Base-by-base conservation (phyloP, 1,284 basidiomycete genomes). In the Cutaneotrichosporon cavernicola region DNA sequence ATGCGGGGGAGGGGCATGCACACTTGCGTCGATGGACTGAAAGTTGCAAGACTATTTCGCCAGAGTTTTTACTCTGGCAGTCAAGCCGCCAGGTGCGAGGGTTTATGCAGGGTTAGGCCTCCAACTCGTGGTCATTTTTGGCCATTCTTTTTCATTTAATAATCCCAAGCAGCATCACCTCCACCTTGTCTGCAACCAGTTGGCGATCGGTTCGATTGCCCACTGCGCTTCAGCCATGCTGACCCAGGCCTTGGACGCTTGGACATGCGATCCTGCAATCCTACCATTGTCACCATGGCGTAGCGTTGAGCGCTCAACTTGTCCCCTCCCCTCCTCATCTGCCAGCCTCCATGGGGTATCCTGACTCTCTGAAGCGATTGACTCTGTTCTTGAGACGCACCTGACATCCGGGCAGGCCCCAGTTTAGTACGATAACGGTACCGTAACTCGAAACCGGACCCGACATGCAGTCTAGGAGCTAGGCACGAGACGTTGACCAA, bases 1-100 rank as follows among this genome's bases (percentile, higher is more conserved):
- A 38, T 56, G 36, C 52, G 32, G 32, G 55, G 38, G 21, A 56
- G 55, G 55, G 55, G 55, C 55, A 56, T 56, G 55, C 55, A 56
- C 55, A 32, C 40, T 43, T 43, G 40, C 40, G 40, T 43, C 14
- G 40, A 43, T 43, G 40, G 14, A 43, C 40, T 13, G 40, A 43
- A 43, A 43, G 40, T 43, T 16, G 14, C 40, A 43, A 43, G 11
- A 43, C 40, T 5, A 6, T 43, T 18, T 18, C 14, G 40, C 40
- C 38, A 40, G 40, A 43, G 40, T 43, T 43, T 43, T 43, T 43
- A 43, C 40, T 2, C 10, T 13, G 40, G 2, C 40, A 43, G 40
- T 13, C 11, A 14, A 43, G 34, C 34, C 1, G 5, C 34, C 11
- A 16, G 14, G 40, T 13, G 9, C 40, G 40, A 43, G 40, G 10